phyloP scores from a whole-genome alignment of 257 asterid genomes.

The Rehmannia glutinosa region DNA sequence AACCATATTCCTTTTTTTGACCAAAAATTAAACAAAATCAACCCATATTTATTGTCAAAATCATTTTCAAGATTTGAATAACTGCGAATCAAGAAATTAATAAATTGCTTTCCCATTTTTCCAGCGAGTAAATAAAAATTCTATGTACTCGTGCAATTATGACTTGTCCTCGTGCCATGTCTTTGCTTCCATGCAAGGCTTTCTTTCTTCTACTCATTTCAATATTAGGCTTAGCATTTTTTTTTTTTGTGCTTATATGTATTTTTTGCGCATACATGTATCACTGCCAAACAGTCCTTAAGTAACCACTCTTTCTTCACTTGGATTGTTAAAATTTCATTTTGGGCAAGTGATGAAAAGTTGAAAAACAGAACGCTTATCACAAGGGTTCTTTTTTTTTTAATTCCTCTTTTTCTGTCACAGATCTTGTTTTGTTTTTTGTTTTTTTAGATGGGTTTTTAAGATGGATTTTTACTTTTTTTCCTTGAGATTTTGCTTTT shows the following conservation, averaged over 20 bases:
- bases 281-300: conserved; percentile 33
- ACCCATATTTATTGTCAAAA: not conserved
- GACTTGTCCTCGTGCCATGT: conserved; percentile 26
- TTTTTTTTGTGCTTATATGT: not conserved
- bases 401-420: conserved; percentile 3
- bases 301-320: conserved; percentile 29
- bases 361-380: conserved; percentile 8
- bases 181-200: conserved; percentile 67
- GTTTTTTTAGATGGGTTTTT: not conserved
- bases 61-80: not conserved
- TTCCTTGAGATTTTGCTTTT: conserved; percentile 11
- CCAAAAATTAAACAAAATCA: no score
- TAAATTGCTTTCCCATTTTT: not conserved
- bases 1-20: no score
- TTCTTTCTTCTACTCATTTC: conserved; percentile 20
- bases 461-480: no score
- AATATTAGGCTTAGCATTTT: not conserved
- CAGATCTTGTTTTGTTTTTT: conserved; percentile 26
- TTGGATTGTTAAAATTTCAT: conserved; percentile 6
- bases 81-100: not conserved
- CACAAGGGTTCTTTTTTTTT: not conserved
- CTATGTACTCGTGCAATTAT: conserved; percentile 21
- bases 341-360: conserved; percentile 20
- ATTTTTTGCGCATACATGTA: conserved; percentile 2
- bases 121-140: conserved; percentile 15